Evolutionary conservation across 208 protist genomes (phyloP), one percentile per base, ranked within the genome.

Genomic region (Acanthamoeba castellanii): DNA sequence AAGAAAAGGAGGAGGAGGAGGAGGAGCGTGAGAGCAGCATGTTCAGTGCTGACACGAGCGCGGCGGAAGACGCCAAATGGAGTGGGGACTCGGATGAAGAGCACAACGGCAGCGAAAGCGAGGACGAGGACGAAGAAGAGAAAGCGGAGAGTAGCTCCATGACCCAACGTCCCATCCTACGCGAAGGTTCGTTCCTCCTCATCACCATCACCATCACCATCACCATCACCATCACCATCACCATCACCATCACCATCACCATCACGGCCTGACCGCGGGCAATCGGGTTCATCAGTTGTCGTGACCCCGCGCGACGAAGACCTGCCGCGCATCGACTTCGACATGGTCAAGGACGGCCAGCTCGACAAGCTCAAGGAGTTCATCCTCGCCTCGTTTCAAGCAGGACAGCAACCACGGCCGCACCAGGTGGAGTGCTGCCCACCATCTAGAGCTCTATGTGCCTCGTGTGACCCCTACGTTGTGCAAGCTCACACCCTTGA

Each of bases 291-390:
- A 42, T 14, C 78, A 64, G n/a, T 27, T 32, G 78, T 87, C 27
- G 13, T 42, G 9, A 37, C 45, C 27, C 22, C 78, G 7, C 2
- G 78, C 9, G 47, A 57, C 13, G 78, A 55, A 37, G 70, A 78
- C 9, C 90, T 85, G 27, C 90, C 90, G 1, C 30, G 90, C 68
- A 78, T 94, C n/a, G 68, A 94, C 55, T 84, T 94, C 34, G 68
- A 55, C 20, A 37, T 94, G 90, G 42, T 94, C n/a, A 84, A 94
- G 50, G 32, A 94, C 37, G 90, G 90, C 45, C 90, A 94, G 68
- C 57, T 94, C 32, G 64, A 85, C 16, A 57, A 57, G 34, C 57
- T 94, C 45, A 59, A 94, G 42, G 68, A 78, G 20, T 66, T 94
- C 37, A 84, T 94, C 13, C 45, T 72, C 50, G 7, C 45, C 34